A percentile compares a stretch with the other conserved stretches of the same genome.
These are phyloP conservation scores for Russula sp. DNA, from an alignment of 768 basidiomycete genomes.

Conservation along the genomic window DNA sequence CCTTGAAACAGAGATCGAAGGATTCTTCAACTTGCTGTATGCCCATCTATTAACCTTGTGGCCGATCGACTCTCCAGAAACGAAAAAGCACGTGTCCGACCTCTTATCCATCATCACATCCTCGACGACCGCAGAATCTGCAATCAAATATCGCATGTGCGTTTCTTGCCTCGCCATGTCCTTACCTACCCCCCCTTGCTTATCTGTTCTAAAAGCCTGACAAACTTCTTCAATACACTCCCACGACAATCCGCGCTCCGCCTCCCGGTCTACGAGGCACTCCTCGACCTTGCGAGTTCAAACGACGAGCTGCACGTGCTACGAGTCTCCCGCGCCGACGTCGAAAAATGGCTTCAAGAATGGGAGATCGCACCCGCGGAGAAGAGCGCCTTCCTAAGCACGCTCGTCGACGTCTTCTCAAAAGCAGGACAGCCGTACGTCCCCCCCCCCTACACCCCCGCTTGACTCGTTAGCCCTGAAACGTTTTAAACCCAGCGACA, in stretches of 20 bases:
- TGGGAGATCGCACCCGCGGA: conserved; percentile 63
- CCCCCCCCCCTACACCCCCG: neutral
- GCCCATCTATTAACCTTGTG: conserved; percentile 65
- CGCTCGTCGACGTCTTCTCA: conserved; percentile 53
- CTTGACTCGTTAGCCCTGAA: neutral
- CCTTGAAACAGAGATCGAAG: conserved; percentile 59
- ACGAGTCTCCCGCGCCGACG: conserved; percentile 49
- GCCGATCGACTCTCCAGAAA: conserved; percentile 48
- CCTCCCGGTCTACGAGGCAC: conserved; percentile 51
- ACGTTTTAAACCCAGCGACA: conserved; percentile 36
- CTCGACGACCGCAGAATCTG: conserved; percentile 45
- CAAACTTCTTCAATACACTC: conserved; percentile 76
- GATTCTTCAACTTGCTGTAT: conserved; percentile 80
- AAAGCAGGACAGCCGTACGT: conserved; percentile 56
- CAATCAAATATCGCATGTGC: conserved; percentile 73
- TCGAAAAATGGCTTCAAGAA: conserved; percentile 75
- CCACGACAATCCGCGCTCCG: conserved; percentile 64
- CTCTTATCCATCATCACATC: conserved; percentile 53
- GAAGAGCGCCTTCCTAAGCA: conserved; percentile 60
- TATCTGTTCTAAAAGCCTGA: conserved; percentile 43
- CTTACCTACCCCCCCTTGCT: neutral
- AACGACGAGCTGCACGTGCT: conserved; percentile 61
- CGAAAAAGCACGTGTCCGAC: conserved; percentile 42
- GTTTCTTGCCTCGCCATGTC: conserved; percentile 25
- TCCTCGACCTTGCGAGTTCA: conserved; percentile 52